These are phyloP conservation scores for Tetrapisispora fleetii DNA, from an alignment of 805 yeast species.

Conservation along the genomic window DNA sequence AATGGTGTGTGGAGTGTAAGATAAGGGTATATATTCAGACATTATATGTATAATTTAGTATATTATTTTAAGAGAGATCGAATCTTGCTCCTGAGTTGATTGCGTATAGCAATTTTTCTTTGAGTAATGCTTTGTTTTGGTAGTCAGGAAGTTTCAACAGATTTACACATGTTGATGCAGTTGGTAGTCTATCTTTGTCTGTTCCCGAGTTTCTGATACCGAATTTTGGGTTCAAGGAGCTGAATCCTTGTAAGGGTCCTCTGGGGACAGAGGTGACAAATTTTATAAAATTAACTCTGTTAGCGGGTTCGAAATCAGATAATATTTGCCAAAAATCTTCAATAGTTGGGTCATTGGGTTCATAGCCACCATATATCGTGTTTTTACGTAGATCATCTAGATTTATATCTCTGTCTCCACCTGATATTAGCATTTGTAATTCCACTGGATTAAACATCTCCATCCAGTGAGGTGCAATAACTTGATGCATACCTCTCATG, in stretches of 20 bases:
- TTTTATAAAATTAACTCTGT: conserved; percentile 57
- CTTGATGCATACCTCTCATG: conserved; percentile 51
- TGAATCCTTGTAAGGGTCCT: conserved; percentile 85
- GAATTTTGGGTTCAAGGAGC: conserved; percentile 61
- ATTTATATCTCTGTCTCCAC: conserved; percentile 62
- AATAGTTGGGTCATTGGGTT: conserved; percentile 48
- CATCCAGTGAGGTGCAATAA: conserved; percentile 69
- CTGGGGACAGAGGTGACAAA: conserved; percentile 89
- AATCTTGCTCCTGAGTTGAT: conserved; percentile 80
- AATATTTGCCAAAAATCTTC: conserved; percentile 66
- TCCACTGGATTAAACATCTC: conserved; percentile 78
- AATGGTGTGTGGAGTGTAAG: too few relatives aligned
- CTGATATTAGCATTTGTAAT: conserved; percentile 74
- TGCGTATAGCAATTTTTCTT: conserved; percentile 61
- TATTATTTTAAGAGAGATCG: conserved; percentile 61
- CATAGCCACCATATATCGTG: conserved; percentile 58
- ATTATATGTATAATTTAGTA: too few relatives aligned
- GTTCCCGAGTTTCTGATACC: conserved; percentile 66
- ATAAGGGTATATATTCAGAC: too few relatives aligned
- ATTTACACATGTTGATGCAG: conserved; percentile 90
- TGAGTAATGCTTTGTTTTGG: conserved; percentile 44
- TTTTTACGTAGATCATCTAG: conserved; percentile 56
- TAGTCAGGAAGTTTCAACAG: conserved; percentile 81
- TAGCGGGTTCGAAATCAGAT: conserved; percentile 52
- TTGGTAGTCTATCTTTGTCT: conserved; percentile 57